Percentiles rank a stretch among this genome's conserved stretches.
Evolutionary conservation across 2,329 filamentous ascomycete species (phyloP).

Genomic region (Blumeria graminis): DNA sequence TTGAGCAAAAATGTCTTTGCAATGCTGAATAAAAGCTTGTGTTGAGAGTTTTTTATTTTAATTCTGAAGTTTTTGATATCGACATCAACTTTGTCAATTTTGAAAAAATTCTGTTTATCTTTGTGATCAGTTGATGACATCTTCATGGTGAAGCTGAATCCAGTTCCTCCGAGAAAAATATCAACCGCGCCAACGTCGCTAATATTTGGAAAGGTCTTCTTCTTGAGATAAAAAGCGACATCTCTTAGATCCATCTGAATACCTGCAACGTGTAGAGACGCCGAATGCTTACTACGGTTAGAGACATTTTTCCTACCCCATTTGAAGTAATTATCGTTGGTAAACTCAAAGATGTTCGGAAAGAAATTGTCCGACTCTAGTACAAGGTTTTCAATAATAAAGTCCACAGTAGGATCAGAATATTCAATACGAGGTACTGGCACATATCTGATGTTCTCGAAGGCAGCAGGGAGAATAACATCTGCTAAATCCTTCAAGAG

Average conservation of each 20-base stretch:
- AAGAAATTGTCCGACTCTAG: conserved; percentile 93
- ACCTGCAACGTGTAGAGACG: conserved; percentile 68
- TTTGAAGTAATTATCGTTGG: conserved; percentile 81
- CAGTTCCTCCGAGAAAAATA: conserved; percentile 64
- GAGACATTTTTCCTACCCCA: conserved; percentile 76
- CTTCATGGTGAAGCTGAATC: conserved; percentile 79
- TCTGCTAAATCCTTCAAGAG: conserved; percentile 72
- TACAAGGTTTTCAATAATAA: conserved; percentile 79
- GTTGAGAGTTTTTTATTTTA: conserved; percentile 82
- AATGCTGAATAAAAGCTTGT: conserved; percentile 70
- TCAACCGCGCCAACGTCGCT: conserved; percentile 76
- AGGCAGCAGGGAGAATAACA: conserved; percentile 58
- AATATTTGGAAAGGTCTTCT: conserved; percentile 68
- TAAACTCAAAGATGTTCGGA: conserved; percentile 73
- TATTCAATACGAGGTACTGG: conserved; percentile 89
- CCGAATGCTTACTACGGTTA: conserved; percentile 55
- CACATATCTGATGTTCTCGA: conserved; percentile 73
- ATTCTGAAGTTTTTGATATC: conserved; percentile 50
- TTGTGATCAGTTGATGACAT: conserved; percentile 55
- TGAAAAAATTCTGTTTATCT: conserved; percentile 71
- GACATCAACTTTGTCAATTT: conserved; percentile 67
- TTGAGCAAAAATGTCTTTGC: conserved; percentile 75
- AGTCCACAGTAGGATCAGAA: conserved; percentile 60
- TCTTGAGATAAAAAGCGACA: conserved; percentile 85
- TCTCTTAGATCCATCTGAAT: conserved; percentile 82